These are phyloP conservation scores for Alternaria triticimaculans DNA, from an alignment of 2,329 filamentous ascomycete species.

Conservation along the genomic window DNA sequence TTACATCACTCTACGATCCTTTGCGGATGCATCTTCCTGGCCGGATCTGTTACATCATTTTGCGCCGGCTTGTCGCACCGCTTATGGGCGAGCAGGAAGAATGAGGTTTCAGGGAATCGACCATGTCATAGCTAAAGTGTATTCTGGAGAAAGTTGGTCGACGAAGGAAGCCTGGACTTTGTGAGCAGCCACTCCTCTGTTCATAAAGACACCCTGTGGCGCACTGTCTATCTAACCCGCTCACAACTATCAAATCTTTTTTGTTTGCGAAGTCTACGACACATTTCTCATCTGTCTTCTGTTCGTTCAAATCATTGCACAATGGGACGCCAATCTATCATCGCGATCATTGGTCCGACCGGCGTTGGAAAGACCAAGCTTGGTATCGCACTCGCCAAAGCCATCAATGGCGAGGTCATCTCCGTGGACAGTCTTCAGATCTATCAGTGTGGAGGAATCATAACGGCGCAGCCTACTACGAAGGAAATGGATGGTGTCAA, in stretches of 20 bases:
- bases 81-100: not conserved
- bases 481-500: not conserved
- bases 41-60: not conserved
- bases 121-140: not conserved
- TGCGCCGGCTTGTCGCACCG: not conserved
- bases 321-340: not conserved
- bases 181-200: not conserved
- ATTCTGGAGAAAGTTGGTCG: not conserved
- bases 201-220: not conserved
- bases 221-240: not conserved
- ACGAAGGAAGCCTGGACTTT: not conserved
- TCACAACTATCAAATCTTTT: not conserved
- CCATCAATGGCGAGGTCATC: not conserved
- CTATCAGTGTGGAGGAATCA: not conserved
- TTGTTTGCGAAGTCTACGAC: not conserved
- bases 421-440: not conserved
- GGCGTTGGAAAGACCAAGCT: slow-evolving; percentile 1
- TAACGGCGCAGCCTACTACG: not conserved
- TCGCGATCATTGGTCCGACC: not conserved
- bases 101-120: not conserved
- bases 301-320: not conserved
- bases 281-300: not conserved
- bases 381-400: not conserved
- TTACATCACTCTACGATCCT: not conserved
- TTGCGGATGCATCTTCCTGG: not conserved